Evolutionary conservation across 176 grass and related monocot genomes (phyloP).

Genomic region (Lolium perenne): DNA sequence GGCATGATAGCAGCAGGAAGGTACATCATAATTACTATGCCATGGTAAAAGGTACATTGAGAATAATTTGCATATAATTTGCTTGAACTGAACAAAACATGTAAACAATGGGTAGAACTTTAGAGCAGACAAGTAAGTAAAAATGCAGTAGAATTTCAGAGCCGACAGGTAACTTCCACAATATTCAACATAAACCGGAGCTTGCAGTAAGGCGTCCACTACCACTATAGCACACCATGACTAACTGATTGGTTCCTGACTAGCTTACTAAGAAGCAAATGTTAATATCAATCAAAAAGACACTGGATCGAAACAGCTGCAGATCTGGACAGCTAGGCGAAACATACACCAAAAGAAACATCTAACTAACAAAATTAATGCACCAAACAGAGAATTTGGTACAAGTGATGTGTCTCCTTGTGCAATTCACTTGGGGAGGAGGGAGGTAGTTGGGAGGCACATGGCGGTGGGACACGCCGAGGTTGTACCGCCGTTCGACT

Average conservation of each 20-base stretch:
- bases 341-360: slow-evolving; percentile 23
- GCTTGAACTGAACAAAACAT: background rate
- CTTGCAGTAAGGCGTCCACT: background rate
- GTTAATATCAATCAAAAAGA: background rate
- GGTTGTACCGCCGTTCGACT: slow-evolving; percentile 44
- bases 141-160: slow-evolving; percentile 4
- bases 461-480: slow-evolving; percentile 45
- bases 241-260: background rate
- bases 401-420: slow-evolving; percentile 39
- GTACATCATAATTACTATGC: slow-evolving; percentile 6
- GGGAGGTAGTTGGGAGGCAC: slow-evolving; percentile 54
- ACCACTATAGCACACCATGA: background rate
- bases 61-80: background rate
- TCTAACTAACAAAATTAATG: slow-evolving; percentile 34
- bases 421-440: slow-evolving; percentile 34
- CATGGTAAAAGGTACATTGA: background rate
- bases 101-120: background rate
- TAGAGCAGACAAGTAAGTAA: slow-evolving; percentile 26
- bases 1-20: background rate
- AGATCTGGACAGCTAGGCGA: slow-evolving; percentile 30
- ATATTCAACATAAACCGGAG: background rate
- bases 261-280: background rate
- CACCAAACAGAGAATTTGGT: slow-evolving; percentile 37
- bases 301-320: slow-evolving; percentile 19
- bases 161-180: slow-evolving; percentile 17